Conservation (phyloP, 306 rosid species). For the Cicer chorassanicum region DNA sequence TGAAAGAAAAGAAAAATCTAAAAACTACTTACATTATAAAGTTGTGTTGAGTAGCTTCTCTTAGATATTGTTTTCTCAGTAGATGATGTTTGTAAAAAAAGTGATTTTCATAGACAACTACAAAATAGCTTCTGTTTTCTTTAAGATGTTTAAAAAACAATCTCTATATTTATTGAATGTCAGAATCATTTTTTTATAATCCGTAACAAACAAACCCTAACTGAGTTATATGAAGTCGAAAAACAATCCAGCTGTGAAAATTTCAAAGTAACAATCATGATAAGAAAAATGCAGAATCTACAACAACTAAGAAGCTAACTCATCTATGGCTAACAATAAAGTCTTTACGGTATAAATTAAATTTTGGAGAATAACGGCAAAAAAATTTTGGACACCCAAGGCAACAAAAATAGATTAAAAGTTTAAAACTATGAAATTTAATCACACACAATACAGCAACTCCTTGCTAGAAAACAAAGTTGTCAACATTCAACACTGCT, state of each 20-base stretch:
- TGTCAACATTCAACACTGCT: not conserved
- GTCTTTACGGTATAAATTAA: not conserved
- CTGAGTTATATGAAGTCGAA: not conserved
- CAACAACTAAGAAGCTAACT: constrained; percentile 28
- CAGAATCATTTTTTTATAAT: no score
- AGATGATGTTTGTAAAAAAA: no score
- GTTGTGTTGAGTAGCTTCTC: no score
- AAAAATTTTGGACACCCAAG: not conserved
- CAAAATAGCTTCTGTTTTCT: no score
- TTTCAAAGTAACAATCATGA: not conserved
- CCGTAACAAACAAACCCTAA: not conserved
- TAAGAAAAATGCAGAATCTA: constrained; percentile 1
- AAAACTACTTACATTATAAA: no score
- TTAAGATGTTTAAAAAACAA: no score
- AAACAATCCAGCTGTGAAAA: not conserved
- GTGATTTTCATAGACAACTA: no score
- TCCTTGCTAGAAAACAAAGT: constrained; percentile 8
- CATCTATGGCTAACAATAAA: constrained; percentile 3
- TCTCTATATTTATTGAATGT: no score
- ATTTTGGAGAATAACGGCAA: not conserved
- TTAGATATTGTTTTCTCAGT: no score
- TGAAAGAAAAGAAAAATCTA: no score
- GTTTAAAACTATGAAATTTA: not conserved
- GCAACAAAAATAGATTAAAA: not conserved
- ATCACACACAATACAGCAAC: not conserved